Percentiles rank a stretch among this genome's conserved stretches.
Conservation (phyloP, 164 flowering plant genomes). For the Nelumbo lutea region DNA sequence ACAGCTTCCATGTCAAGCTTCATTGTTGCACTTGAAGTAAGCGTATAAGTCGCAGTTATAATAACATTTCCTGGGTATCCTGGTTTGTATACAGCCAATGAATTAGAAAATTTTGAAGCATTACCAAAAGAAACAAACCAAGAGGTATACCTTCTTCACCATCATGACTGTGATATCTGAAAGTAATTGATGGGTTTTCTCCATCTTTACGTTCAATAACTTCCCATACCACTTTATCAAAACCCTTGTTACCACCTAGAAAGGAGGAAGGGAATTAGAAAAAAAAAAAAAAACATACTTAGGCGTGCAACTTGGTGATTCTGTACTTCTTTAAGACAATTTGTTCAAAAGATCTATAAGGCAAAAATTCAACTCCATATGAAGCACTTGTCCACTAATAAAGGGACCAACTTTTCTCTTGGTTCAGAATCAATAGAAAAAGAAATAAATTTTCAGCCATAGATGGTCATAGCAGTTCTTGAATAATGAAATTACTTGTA, state of each 20-base stretch:
- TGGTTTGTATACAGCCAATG: constrained; percentile 15
- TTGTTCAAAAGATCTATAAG: not conserved
- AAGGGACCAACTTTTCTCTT: not conserved
- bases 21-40: constrained; percentile 62
- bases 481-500: not conserved
- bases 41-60: constrained; percentile 78
- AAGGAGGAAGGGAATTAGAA: constrained; percentile 6
- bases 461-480: not conserved
- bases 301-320: not conserved
- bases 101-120: not conserved
- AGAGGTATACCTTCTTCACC: constrained; percentile 79
- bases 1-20: constrained; percentile 95
- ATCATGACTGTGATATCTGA: constrained; percentile 72
- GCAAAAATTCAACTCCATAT: not conserved
- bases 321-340: not conserved
- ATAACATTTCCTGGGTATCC: constrained; percentile 88
- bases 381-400: not conserved
- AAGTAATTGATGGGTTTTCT: constrained; percentile 75
- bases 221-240: constrained; percentile 80
- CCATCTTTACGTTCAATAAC: constrained; percentile 51
- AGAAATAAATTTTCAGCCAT: not conserved
- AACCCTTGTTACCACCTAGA: constrained; percentile 80
- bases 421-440: not conserved
- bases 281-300: not conserved
- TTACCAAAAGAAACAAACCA: not conserved